A percentile compares a stretch with the other conserved stretches of the same genome.
Conservation (phyloP, 257 asterid species). For the Primulina tabacum region DNA sequence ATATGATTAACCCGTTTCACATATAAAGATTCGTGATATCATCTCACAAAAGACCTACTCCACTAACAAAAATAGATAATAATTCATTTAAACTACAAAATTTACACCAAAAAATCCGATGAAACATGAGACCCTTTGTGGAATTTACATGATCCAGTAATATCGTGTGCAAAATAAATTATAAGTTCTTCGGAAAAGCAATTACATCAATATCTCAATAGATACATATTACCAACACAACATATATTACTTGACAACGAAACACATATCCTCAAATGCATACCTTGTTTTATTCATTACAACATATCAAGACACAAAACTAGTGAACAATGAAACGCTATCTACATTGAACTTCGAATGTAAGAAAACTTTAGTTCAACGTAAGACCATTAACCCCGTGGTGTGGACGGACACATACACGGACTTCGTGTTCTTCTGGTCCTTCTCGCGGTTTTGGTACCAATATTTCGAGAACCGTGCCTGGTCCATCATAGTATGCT, state of each 20-base stretch:
- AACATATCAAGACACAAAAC: slow-evolving; percentile 14
- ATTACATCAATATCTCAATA: slow-evolving; percentile 22
- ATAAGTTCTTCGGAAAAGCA: background rate
- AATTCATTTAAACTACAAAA: too few relatives aligned
- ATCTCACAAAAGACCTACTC: too few relatives aligned
- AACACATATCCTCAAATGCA: slow-evolving; percentile 15
- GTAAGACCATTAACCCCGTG: slow-evolving; percentile 43
- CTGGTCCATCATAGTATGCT: slow-evolving; percentile 41
- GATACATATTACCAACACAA: slow-evolving; percentile 25
- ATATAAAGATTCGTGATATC: too few relatives aligned
- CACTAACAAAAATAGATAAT: too few relatives aligned
- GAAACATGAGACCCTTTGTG: too few relatives aligned
- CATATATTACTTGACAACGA: slow-evolving; percentile 5
- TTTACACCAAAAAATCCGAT: too few relatives aligned
- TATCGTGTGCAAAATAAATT: background rate
- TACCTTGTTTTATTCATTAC: slow-evolving; percentile 1
- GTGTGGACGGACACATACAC: slow-evolving; percentile 49
- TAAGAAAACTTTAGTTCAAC: slow-evolving; percentile 28
- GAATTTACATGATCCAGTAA: background rate
- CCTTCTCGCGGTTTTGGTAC: slow-evolving; percentile 48
- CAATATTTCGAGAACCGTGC: slow-evolving; percentile 41
- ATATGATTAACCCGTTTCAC: too few relatives aligned
- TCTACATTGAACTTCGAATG: slow-evolving; percentile 9
- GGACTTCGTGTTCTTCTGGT: slow-evolving; percentile 48
- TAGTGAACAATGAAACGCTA: slow-evolving; percentile 9